Conservation (phyloP, 1,139 yeast genomes). For the Suhomyces bolitotheri region DNA sequence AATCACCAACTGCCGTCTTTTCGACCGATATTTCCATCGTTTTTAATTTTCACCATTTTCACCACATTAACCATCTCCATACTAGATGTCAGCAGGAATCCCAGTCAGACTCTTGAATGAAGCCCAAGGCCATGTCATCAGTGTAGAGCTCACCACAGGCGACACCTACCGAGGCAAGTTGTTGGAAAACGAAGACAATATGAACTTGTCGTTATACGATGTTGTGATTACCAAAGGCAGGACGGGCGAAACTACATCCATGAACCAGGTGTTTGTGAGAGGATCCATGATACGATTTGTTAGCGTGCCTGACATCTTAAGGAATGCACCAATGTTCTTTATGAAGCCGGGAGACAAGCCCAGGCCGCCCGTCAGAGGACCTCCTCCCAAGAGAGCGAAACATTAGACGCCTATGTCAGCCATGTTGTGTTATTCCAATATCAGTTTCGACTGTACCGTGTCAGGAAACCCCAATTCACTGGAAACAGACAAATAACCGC, state of each 20-base stretch:
- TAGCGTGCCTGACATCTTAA: slow-evolving; percentile 83
- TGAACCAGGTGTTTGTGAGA: slow-evolving; percentile 85
- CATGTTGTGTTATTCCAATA: slow-evolving; percentile 61
- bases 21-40: too few species aligned
- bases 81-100: slow-evolving; percentile 58
- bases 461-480: too few species aligned
- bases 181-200: slow-evolving; percentile 83
- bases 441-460: too few species aligned
- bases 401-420: slow-evolving; percentile 4
- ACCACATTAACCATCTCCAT: too few species aligned
- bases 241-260: slow-evolving; percentile 72
- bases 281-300: slow-evolving; percentile 89
- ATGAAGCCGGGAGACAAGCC: slow-evolving; percentile 68
- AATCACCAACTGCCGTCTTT: too few species aligned
- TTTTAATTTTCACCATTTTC: too few species aligned
- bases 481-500: too few species aligned
- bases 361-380: slow-evolving; percentile 70
- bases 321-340: slow-evolving; percentile 79
- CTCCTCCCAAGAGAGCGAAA: slow-evolving; percentile 27
- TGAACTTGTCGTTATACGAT: slow-evolving; percentile 87
- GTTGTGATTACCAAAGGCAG: slow-evolving; percentile 68
- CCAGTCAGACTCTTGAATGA: slow-evolving; percentile 88
- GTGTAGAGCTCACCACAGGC: slow-evolving; percentile 83
- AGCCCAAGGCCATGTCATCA: slow-evolving; percentile 84
- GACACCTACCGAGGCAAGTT: slow-evolving; percentile 86